Conservation (phyloP, 257 asterid species). For the Craterostigma plantagineum region DNA sequence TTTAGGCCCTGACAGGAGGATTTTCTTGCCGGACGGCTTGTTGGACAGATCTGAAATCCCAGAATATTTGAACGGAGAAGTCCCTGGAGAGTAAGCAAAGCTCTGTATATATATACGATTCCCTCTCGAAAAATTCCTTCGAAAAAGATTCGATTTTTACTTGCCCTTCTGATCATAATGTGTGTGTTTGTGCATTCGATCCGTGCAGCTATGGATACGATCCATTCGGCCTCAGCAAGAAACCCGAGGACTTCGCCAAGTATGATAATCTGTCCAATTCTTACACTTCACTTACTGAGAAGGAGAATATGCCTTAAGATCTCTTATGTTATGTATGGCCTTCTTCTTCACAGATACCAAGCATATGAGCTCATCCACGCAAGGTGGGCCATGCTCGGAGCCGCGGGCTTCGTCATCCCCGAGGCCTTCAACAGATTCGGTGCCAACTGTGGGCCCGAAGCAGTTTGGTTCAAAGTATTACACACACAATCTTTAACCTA, state of each 20-base stretch:
- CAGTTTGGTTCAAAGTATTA: conserved; percentile 99
- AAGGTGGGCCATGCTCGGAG: conserved; percentile 99
- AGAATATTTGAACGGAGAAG: conserved; percentile 85
- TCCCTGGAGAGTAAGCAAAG: conserved; percentile 75
- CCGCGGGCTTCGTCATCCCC: conserved; percentile 83
- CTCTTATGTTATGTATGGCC: background rate
- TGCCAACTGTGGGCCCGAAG: conserved; percentile 95
- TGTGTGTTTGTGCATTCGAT: too few species aligned
- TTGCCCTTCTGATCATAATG: too few species aligned
- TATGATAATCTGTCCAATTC: conserved; percentile 3
- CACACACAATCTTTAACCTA: background rate
- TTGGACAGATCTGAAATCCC: conserved; percentile 96
- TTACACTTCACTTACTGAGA: background rate
- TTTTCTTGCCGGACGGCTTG: conserved; percentile 85
- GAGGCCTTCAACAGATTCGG: conserved; percentile 97
- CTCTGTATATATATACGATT: background rate
- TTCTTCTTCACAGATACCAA: conserved; percentile 37
- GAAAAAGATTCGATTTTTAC: background rate
- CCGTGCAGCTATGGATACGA: conserved; percentile 83
- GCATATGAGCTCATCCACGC: conserved; percentile 82
- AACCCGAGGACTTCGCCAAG: conserved; percentile 83
- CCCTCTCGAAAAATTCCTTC: background rate
- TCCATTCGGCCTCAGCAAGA: conserved; percentile 95
- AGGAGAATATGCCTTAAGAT: too few species aligned
- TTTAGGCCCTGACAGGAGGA: conserved; percentile 88